Evolutionary conservation across 495 filamentous ascomycete genomes (phyloP).

Genomic region (Penicillium psychrofluorescens): DNA sequence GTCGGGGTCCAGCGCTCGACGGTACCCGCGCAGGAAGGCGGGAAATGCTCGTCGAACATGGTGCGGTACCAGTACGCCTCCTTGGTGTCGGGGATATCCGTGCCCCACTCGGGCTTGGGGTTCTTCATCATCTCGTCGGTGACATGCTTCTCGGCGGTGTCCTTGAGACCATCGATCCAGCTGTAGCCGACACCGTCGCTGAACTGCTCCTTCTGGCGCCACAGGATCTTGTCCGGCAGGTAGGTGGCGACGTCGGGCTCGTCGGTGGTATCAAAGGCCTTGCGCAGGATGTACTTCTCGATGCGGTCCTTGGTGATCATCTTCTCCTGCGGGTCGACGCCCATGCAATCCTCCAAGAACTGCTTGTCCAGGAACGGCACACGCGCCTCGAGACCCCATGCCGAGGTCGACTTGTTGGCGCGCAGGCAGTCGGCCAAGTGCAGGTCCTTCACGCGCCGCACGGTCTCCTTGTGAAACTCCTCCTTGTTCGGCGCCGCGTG

Average conservation of each 20-base stretch:
- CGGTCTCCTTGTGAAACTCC: constrained; percentile 89
- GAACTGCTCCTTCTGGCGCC: constrained; percentile 99
- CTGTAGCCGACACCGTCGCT: constrained; percentile 97
- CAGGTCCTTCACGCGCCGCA: constrained; percentile 88
- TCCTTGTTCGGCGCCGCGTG: constrained; percentile 84
- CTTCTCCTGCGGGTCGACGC: constrained; percentile 88
- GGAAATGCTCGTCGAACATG: constrained; percentile 99
- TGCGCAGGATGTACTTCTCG: constrained; percentile 95
- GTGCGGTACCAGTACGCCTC: constrained; percentile 97
- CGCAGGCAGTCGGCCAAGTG: constrained; percentile 91
- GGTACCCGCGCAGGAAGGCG: constrained; percentile 78
- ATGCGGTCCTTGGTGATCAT: constrained; percentile 86
- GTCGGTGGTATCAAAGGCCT: constrained; percentile 90
- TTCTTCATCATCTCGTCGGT: constrained; percentile 96
- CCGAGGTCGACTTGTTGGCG: constrained; percentile 98
- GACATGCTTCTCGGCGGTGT: constrained; percentile 78
- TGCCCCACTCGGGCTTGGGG: constrained; percentile 91
- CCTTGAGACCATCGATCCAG: constrained; percentile 97
- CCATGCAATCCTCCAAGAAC: constrained; percentile 88
- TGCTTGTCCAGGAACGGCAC: constrained; percentile 96
- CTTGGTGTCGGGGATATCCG: constrained; percentile 88
- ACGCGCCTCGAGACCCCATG: constrained; percentile 96
- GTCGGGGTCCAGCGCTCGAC: constrained; percentile 97
- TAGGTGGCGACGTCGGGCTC: constrained; percentile 74
- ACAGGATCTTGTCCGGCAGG: constrained; percentile 89